A percentile compares a stretch with the other conserved stretches of the same genome.
Evolutionary conservation across 306 rosid genomes (phyloP).

Genomic region (Biancaea sappan): DNA sequence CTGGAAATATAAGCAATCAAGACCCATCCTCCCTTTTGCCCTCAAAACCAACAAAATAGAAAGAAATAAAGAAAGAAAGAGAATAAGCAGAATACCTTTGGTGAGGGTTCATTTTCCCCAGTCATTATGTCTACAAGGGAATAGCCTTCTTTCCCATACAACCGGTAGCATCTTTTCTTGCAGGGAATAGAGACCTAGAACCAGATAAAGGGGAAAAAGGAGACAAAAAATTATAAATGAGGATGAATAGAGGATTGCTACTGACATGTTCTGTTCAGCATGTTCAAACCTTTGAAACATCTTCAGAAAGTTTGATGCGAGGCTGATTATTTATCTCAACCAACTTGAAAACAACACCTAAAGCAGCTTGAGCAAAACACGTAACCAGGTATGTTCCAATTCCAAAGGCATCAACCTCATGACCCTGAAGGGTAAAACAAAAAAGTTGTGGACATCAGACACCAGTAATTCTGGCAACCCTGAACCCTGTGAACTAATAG

Average conservation of each 20-base stretch:
- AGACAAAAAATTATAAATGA: constrained; percentile 11
- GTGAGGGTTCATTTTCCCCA: constrained; percentile 91
- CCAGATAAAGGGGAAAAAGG: constrained; percentile 31
- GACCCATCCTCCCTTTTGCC: not conserved
- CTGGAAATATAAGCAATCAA: constrained; percentile 6
- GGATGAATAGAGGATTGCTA: constrained; percentile 8
- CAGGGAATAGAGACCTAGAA: constrained; percentile 95
- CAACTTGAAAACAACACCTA: constrained; percentile 98
- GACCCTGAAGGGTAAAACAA: constrained; percentile 65
- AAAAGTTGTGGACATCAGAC: not conserved
- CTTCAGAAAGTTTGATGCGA: constrained; percentile 98
- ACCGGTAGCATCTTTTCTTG: constrained; percentile 78
- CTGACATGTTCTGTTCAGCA: constrained; percentile 29
- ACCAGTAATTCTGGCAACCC: not conserved
- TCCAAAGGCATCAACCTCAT: constrained; percentile 96
- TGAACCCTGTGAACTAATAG: constrained; percentile 33
- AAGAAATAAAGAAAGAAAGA: not conserved
- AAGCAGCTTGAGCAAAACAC: constrained; percentile 96
- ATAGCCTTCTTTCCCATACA: constrained; percentile 96
- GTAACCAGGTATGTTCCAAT: constrained; percentile 97
- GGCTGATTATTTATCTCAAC: constrained; percentile 97
- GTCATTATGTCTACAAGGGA: constrained; percentile 94
- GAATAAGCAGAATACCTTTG: constrained; percentile 63
- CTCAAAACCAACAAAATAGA: no score
- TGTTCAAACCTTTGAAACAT: constrained; percentile 85